Conservation (phyloP, 2,329 filamentous ascomycete species). For the Cordyceps militaris region DNA sequence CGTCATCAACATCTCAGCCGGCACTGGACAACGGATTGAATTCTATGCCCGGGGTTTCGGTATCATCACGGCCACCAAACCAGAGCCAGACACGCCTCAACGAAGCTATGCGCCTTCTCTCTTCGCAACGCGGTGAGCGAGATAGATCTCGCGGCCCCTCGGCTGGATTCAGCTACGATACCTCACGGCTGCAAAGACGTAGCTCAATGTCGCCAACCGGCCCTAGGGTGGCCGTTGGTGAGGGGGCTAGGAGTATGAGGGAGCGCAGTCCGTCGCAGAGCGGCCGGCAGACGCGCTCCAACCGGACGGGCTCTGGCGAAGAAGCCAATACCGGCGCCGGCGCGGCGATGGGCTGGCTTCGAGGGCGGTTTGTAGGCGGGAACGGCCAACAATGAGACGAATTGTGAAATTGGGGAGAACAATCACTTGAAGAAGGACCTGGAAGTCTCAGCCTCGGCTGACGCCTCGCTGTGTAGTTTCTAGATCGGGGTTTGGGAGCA, state of each 20-base stretch:
- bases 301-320: constrained; percentile 21
- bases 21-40: not conserved
- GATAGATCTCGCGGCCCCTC: constrained; percentile 17
- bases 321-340: constrained; percentile 25
- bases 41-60: not conserved
- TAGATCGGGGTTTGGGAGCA: not conserved
- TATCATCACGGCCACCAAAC: constrained; percentile 18
- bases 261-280: constrained; percentile 34
- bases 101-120: constrained; percentile 25
- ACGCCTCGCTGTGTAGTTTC: not conserved
- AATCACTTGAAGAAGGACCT: not conserved
- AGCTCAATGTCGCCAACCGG: constrained; percentile 34
- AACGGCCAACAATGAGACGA: constrained; percentile 15
- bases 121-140: constrained; percentile 23
- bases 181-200: constrained; percentile 29
- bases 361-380: constrained; percentile 31
- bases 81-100: constrained; percentile 24
- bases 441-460: not conserved
- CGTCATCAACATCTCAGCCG: not conserved
- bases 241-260: constrained; percentile 27
- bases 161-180: constrained; percentile 25
- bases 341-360: constrained; percentile 38
- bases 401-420: not conserved
- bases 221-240: constrained; percentile 23
- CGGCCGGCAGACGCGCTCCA: constrained; percentile 24